phyloP scores from a whole-genome alignment of 2,329 filamentous ascomycete genomes.

The Xylaria hypoxylon region DNA sequence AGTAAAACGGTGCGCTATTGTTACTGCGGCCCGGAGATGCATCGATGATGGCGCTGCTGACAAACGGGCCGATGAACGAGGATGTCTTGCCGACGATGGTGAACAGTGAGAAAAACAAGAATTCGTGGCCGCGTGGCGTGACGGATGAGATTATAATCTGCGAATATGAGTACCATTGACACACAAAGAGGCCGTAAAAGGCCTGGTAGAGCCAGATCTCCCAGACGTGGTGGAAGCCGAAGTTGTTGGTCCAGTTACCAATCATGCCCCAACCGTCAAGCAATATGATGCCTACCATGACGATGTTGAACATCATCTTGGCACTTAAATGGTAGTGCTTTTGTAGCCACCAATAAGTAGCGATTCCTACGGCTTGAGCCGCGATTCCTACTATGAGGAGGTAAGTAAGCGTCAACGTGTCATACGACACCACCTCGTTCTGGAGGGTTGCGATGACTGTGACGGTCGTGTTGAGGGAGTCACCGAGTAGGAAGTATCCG shows the following conservation, averaged over 20 bases:
- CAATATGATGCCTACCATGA: conserved; percentile 71
- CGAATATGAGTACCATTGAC: conserved; percentile 77
- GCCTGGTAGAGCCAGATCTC: conserved; percentile 60
- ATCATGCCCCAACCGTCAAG: conserved; percentile 64
- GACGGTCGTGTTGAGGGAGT: conserved; percentile 76
- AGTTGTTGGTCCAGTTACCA: conserved; percentile 59
- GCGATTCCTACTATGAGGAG: conserved; percentile 74
- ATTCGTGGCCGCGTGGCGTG: conserved; percentile 75
- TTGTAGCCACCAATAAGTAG: conserved; percentile 71
- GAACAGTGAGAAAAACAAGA: conserved; percentile 77
- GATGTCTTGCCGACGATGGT: conserved; percentile 76
- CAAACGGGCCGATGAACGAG: conserved; percentile 75
- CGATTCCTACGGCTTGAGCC: conserved; percentile 72
- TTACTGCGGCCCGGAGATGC: conserved; percentile 65
- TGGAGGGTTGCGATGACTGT: conserved; percentile 75
- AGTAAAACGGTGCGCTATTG: conserved; percentile 73
- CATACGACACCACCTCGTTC: conserved; percentile 73
- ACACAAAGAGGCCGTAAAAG: conserved; percentile 74
- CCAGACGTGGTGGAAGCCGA: conserved; percentile 60
- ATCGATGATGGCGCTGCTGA: conserved; percentile 77
- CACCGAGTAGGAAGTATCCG: conserved; percentile 76
- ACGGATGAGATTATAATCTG: conserved; percentile 79
- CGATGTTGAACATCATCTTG: conserved; percentile 76
- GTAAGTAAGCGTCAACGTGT: conserved; percentile 73
- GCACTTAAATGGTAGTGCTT: conserved; percentile 68